These are phyloP conservation scores for Paecilomyces niveus DNA, from an alignment of 2,329 filamentous ascomycete species.

Conservation along the genomic window DNA sequence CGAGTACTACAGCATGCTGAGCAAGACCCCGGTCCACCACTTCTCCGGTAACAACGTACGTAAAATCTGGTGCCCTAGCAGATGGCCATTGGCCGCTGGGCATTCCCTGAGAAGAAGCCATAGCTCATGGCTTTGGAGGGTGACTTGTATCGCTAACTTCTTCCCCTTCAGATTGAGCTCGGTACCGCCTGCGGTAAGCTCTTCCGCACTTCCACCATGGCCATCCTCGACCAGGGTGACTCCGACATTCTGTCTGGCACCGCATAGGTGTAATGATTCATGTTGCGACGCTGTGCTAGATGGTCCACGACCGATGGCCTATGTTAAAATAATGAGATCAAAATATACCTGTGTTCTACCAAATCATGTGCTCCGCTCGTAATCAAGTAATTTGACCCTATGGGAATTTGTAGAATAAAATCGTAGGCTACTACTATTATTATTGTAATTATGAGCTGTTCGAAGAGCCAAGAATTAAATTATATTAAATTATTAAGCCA, in stretches of 20 bases:
- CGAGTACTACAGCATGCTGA: conserved; percentile 64
- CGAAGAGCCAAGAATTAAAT: background rate
- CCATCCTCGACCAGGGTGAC: conserved; percentile 94
- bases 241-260: conserved; percentile 75
- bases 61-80: conserved; percentile 26
- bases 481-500: background rate
- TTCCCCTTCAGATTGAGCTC: conserved; percentile 74
- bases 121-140: conserved; percentile 21
- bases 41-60: conserved; percentile 98
- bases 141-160: conserved; percentile 47
- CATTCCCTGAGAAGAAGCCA: conserved; percentile 84
- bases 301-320: background rate
- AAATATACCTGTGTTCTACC: background rate
- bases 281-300: background rate
- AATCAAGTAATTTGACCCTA: background rate
- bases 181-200: conserved; percentile 98
- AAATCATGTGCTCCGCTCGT: background rate
- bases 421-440: too few species aligned
- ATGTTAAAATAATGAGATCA: background rate
- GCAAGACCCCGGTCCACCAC: conserved; percentile 94
- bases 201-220: conserved; percentile 96
- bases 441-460: background rate
- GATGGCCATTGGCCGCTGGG: conserved; percentile 11
- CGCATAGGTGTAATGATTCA: background rate
- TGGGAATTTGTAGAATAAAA: too few species aligned